Evolutionary conservation across 2,329 filamentous ascomycete genomes (phyloP), one percentile per base, ranked within the genome.

Genomic region (Aschersonia sp.): DNA sequence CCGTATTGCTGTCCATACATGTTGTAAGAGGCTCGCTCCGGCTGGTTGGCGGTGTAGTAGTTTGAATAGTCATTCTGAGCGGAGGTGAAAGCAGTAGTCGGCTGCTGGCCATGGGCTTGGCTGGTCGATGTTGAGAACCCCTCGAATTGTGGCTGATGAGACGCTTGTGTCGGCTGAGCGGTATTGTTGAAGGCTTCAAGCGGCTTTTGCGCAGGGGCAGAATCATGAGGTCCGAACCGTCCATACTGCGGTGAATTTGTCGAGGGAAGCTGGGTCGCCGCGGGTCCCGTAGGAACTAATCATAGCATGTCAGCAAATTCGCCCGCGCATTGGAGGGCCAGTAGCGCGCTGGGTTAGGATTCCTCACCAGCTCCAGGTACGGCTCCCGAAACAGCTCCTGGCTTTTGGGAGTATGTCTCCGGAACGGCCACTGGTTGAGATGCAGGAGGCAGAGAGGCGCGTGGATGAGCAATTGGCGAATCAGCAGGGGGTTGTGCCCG

Each of bases 401-500:
- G 69, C 61, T 82, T 77, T 62, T 74, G 77, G 10, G 73, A 60
- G 56, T 79, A 74, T 6, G 72, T 56, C 40, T 83, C 79, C 10
- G 76, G 69, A n/a, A 72, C 68, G 6, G 74, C 58, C 32, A 73
- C 66, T 20, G 75, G 66, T 51, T 80, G 75, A 28, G 71, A 62
- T 12, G 77, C 80, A 40, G 89, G 89, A 54, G 92, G 91, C 30
- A 97, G 75, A 9, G 91, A 85, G 52, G 92, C 84, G 57, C 89
- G 81, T 52, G 92, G 91, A 55, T 86, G 81, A 47, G 87, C 77
- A 52, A 91, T 80, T 38, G 92, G 92, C 20, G 92, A 96, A 61
- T 95, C 89, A 55, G 91, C 87, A 31, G 91, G 91, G 52, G 91
- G 89, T 61, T 96, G 91, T 54, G 87, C 82, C 59, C 91, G 83